Percentiles rank a stretch among this genome's conserved stretches.
Conservation (phyloP, 108 stramenopile species). For the Ochromonas danica region DNA sequence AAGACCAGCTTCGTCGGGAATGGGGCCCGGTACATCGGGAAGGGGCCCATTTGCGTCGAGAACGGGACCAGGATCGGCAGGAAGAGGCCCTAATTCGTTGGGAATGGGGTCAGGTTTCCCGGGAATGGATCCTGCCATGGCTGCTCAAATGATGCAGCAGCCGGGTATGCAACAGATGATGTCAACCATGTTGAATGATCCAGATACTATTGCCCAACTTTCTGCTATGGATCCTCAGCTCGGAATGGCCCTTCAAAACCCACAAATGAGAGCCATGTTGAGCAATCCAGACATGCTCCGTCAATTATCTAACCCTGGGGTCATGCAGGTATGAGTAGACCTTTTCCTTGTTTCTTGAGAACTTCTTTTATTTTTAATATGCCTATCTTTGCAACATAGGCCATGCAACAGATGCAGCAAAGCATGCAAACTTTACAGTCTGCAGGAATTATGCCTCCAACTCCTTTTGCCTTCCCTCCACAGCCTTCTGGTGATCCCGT, state of each 20-base stretch:
- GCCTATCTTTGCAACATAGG: too few species aligned
- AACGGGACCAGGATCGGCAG: neutral
- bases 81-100: neutral
- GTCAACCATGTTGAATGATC: slow-evolving; percentile 12
- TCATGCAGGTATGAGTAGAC: neutral
- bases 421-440: too few species aligned
- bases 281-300: neutral
- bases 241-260: neutral
- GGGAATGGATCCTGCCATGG: neutral
- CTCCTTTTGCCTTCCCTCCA: too few species aligned
- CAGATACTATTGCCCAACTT: neutral
- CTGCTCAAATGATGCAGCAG: slow-evolving; percentile 3
- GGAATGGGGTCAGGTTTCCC: neutral
- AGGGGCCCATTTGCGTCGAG: neutral
- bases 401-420: too few species aligned
- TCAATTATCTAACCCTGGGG: neutral
- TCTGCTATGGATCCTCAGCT: slow-evolving; percentile 13
- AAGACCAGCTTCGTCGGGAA: slow-evolving; percentile 64
- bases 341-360: too few species aligned
- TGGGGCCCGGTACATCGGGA: neutral
- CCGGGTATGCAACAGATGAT: slow-evolving; percentile 70
- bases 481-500: too few species aligned
- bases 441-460: too few species aligned
- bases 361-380: too few species aligned
- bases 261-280: slow-evolving; percentile 18